Conservation (phyloP, 208 protist genomes). For the Leptomonas seymouri region DNA sequence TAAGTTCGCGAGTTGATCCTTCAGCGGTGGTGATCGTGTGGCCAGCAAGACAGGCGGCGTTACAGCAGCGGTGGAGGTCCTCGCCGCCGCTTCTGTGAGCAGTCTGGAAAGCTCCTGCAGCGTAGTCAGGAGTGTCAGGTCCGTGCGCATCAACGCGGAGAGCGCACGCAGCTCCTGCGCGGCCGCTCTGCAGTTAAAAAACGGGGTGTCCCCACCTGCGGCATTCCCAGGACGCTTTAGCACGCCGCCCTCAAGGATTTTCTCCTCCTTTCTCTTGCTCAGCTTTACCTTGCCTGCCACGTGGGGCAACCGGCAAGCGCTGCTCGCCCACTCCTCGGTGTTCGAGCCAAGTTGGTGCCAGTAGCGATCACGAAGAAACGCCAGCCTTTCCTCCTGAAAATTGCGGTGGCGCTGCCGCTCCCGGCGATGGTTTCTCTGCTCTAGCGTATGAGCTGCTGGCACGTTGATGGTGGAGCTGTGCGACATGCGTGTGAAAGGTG, state of each 20-base stretch:
- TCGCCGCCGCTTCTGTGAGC: too few relatives aligned
- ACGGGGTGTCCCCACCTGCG: neutral
- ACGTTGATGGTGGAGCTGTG: neutral
- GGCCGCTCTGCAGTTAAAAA: slow-evolving; percentile 24
- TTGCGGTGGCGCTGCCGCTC: neutral
- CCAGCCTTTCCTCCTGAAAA: neutral
- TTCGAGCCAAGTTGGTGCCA: neutral
- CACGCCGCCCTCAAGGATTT: neutral
- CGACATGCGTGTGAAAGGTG: neutral
- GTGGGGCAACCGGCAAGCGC: neutral
- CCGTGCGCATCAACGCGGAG: slow-evolving; percentile 21
- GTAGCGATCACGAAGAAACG: slow-evolving; percentile 13
- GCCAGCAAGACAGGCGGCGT: too few relatives aligned
- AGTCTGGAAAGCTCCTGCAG: slow-evolving; percentile 48
- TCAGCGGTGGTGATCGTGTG: neutral
- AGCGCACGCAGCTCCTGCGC: slow-evolving; percentile 24
- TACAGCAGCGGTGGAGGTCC: neutral
- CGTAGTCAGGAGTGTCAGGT: slow-evolving; percentile 33
- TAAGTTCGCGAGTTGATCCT: neutral
- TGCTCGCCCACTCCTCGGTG: neutral
- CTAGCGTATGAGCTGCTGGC: neutral
- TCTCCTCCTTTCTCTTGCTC: neutral
- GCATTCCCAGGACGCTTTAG: neutral
- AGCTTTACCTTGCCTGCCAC: neutral
- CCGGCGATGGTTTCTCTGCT: neutral